Conservation (phyloP, 495 filamentous ascomycete species). For the Aspergillus haitiensis region DNA sequence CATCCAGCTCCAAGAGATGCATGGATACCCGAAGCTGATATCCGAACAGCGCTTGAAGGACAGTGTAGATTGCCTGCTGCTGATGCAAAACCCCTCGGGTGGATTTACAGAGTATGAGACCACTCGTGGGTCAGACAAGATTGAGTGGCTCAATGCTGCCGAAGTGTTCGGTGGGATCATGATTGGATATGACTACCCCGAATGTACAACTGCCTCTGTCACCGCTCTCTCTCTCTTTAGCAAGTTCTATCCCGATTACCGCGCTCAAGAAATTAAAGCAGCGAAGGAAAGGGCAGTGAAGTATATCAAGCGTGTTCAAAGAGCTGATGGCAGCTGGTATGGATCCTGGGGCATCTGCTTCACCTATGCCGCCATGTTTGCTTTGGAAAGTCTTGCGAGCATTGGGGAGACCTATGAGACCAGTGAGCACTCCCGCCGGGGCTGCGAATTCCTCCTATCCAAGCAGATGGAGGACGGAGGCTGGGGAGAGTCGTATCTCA, state of each 20-base stretch:
- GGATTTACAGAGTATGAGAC: constrained; percentile 91
- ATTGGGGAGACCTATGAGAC: constrained; percentile 80
- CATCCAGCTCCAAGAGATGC: constrained; percentile 77
- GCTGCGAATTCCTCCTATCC: constrained; percentile 80
- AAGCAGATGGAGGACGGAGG: constrained; percentile 87
- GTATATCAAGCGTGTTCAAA: constrained; percentile 80
- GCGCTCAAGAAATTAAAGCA: constrained; percentile 67
- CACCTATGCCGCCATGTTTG: constrained; percentile 95
- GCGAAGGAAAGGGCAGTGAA: constrained; percentile 69
- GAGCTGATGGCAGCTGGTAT: constrained; percentile 89
- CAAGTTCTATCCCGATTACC: constrained; percentile 77
- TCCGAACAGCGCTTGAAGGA: constrained; percentile 76
- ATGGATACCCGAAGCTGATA: constrained; percentile 73
- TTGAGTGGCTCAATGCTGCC: constrained; percentile 89
- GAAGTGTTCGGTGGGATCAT: constrained; percentile 97
- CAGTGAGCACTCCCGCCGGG: constrained; percentile 65
- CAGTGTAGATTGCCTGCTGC: constrained; percentile 84
- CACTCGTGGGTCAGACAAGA: constrained; percentile 67
- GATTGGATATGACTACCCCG: constrained; percentile 97
- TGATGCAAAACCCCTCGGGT: constrained; percentile 87
- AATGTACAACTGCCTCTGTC: constrained; percentile 96
- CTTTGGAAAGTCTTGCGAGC: constrained; percentile 78
- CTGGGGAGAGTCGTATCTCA: constrained; percentile 94
- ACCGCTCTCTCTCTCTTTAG: constrained; percentile 82
- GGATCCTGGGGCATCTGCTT: constrained; percentile 98